phyloP scores from a whole-genome alignment of 805 yeast genomes.

The Kregervanrija fluxuum region DNA sequence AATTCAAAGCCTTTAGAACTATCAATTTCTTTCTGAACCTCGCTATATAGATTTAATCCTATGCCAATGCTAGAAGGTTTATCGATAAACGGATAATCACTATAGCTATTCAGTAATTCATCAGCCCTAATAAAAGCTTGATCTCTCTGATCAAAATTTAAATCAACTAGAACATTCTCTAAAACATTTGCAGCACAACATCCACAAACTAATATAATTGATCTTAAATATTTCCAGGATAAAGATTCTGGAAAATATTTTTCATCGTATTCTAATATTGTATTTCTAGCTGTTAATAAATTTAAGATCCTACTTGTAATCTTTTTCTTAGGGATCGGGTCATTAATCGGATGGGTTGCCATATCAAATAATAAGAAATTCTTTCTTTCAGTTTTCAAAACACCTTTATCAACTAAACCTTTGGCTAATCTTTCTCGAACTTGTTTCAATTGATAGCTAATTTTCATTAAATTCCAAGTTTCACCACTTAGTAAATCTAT shows the following conservation, averaged over 20 bases:
- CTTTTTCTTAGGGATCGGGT: slow-evolving; percentile 74
- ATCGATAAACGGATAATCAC: slow-evolving; percentile 72
- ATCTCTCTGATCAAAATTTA: slow-evolving; percentile 85
- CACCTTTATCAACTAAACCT: slow-evolving; percentile 95
- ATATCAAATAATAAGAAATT: slow-evolving; percentile 92
- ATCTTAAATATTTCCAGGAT: slow-evolving; percentile 64
- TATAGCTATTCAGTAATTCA: slow-evolving; percentile 72
- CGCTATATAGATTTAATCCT: slow-evolving; percentile 59
- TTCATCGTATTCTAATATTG: slow-evolving; percentile 44
- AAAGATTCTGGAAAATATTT: slow-evolving; percentile 64
- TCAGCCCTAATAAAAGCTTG: slow-evolving; percentile 92
- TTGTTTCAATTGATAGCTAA: slow-evolving; percentile 91
- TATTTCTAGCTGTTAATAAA: slow-evolving; percentile 64
- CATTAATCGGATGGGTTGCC: slow-evolving; percentile 98
- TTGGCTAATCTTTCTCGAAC: slow-evolving; percentile 95
- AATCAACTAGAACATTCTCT: slow-evolving; percentile 73
- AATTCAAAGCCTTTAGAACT: slow-evolving; percentile 45
- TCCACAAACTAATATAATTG: slow-evolving; percentile 78
- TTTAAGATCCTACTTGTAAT: slow-evolving; percentile 66
- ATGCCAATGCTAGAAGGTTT: slow-evolving; percentile 57
- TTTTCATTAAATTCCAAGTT: slow-evolving; percentile 94
- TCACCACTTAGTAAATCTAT: slow-evolving; percentile 90
- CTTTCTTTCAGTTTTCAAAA: slow-evolving; percentile 90
- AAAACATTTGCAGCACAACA: slow-evolving; percentile 94
- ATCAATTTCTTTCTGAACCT: slow-evolving; percentile 44